Evolutionary conservation across 306 rosid species (phyloP), one percentile per base, ranked within the genome.

Genomic region (Echinosophora koreensis): DNA sequence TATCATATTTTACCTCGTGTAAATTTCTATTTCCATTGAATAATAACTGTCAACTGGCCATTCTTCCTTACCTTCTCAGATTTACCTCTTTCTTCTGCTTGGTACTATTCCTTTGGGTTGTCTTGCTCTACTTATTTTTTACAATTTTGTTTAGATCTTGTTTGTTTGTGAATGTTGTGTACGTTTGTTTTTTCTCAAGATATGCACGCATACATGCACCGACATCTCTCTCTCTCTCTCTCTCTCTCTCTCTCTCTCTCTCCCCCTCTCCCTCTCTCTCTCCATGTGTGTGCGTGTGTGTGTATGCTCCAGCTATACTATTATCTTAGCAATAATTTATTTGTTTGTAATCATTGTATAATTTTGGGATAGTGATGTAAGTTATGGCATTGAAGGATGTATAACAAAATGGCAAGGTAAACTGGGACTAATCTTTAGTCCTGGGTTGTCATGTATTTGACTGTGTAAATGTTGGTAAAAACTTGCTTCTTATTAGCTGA

Each of bases 401-500:
- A 68, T 9, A 52, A 30, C 73, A 62, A 54, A 81, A 74, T 2
- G 18, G 34, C 32, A 18, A n/a, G 59, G 37, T 42, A 66, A 73
- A 54, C 47, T 38, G 16, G 6, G 16, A 10, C 32, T 62, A 78
- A 37, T 62, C 52, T 54, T 16, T 34, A 44, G 60, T 60, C 18
- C 35, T 76, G 42, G 16, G 8, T n/a, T 57, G 52, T 82, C 49
- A 73, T 44, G 46, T 41, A 52, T 39, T 69, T 74, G 56, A n/a
- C 63, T 66, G 11, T 44, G 18, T 18, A 12, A 59, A 73, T 57
- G 55, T 57, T 76, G 46, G 42, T 68, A 41, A 65, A 82, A 76
- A 46, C 49, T 62, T 66, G 73, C 55, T 70, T 59, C 46, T 75
- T 66, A n/a, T 71, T 74, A 66, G 51, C 28, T 28, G 44, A 60